phyloP scores from a whole-genome alignment of 225 moss, liverwort and hornwort genomes.

The Pseudoscleropodium purum region DNA sequence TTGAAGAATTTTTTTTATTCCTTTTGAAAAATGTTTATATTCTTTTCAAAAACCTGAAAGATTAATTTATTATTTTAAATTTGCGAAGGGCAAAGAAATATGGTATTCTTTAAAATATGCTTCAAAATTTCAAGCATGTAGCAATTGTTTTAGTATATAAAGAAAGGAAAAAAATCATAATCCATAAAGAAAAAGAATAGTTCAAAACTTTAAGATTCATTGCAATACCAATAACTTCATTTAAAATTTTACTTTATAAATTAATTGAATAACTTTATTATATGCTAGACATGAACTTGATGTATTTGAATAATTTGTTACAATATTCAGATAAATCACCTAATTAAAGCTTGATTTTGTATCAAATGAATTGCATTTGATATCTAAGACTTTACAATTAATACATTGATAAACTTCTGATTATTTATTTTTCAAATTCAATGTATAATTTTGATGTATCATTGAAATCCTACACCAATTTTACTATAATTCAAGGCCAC shows the following conservation, averaged over 20 bases:
- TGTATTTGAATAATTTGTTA: background rate
- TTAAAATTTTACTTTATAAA: background rate
- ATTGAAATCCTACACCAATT: background rate
- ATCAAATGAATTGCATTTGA: no score
- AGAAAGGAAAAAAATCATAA: background rate
- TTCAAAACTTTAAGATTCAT: background rate
- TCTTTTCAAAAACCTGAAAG: background rate
- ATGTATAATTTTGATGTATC: background rate
- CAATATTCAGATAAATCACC: background rate
- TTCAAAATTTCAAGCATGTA: background rate
- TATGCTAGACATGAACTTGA: background rate
- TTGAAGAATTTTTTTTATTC: background rate
- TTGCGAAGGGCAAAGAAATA: background rate
- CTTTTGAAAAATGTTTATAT: no score
- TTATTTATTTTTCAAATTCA: background rate
- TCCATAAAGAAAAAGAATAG: accelerated
- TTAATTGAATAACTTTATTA: background rate
- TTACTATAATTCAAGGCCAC: no score
- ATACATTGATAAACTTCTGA: background rate
- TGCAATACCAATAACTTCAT: background rate
- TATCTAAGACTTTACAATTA: background rate
- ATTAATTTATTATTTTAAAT: background rate
- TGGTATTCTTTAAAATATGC: background rate
- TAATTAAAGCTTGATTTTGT: background rate
- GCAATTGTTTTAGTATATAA: no score